phyloP scores from a whole-genome alignment of 495 filamentous ascomycete species.

The Daldinia childiae region DNA sequence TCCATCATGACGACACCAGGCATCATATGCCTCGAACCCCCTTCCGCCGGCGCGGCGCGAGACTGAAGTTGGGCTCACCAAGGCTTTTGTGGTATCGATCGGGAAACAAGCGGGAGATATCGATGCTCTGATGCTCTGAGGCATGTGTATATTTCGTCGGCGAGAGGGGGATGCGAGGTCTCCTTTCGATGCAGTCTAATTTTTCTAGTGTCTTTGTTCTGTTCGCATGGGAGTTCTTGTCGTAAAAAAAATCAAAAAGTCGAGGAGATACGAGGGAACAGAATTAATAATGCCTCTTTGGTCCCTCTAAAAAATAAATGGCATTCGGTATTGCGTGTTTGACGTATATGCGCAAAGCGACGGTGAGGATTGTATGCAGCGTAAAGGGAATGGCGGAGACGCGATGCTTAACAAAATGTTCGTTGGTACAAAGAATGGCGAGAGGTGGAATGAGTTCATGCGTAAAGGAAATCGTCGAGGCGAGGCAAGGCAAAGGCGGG shows the following conservation, averaged over 20 bases:
- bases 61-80: constrained; percentile 41
- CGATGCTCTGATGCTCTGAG: constrained; percentile 34
- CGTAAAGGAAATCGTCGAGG: constrained; percentile 42
- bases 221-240: constrained; percentile 26
- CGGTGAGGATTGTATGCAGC: constrained; percentile 11
- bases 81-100: constrained; percentile 21
- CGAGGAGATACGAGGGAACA: constrained; percentile 29
- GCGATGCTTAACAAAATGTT: constrained; percentile 31
- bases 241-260: neutral
- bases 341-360: constrained; percentile 17
- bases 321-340: constrained; percentile 24
- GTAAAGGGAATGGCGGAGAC: constrained; percentile 33
- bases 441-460: constrained; percentile 43
- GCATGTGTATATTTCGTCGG: constrained; percentile 29
- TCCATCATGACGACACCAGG: constrained; percentile 63
- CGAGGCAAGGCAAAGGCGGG: constrained; percentile 40
- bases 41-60: constrained; percentile 50
- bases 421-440: constrained; percentile 41
- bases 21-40: constrained; percentile 50
- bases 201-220: constrained; percentile 18
- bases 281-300: constrained; percentile 24
- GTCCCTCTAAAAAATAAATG: constrained; percentile 15
- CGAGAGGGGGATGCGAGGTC: neutral
- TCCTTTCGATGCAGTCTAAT: constrained; percentile 16
- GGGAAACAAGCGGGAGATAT: constrained; percentile 20